These are phyloP conservation scores for Lepidopterella palustris DNA, from an alignment of 495 filamentous ascomycete species.

Conservation along the genomic window DNA sequence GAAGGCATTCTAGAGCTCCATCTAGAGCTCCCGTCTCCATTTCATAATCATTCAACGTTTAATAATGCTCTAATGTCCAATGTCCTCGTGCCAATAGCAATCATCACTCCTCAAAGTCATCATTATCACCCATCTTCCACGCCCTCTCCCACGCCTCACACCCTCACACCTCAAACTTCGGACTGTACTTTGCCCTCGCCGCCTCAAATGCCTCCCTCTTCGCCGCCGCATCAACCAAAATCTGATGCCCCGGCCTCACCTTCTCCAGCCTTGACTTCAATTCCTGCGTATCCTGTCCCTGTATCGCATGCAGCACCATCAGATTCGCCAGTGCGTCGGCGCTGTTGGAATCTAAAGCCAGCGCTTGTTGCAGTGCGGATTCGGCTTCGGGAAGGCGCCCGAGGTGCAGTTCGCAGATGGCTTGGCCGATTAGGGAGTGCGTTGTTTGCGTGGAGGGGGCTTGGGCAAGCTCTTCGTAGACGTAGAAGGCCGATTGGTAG, in stretches of 20 bases:
- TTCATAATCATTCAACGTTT: too few species aligned
- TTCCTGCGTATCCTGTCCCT: conserved; percentile 61
- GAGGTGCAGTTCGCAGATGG: conserved; percentile 85
- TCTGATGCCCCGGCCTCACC: conserved; percentile 28
- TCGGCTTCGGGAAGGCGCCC: conserved; percentile 86
- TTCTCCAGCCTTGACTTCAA: conserved; percentile 34
- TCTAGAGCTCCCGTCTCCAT: too few species aligned
- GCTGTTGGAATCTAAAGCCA: conserved; percentile 64
- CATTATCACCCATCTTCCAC: neutral
- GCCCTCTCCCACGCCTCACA: neutral
- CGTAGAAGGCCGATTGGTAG: conserved; percentile 96
- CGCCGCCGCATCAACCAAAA: conserved; percentile 30
- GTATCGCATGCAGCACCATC: conserved; percentile 68
- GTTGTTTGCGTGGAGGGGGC: conserved; percentile 63
- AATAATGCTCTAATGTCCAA: too few species aligned
- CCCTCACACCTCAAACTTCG: conserved; percentile 36
- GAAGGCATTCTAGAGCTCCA: too few species aligned
- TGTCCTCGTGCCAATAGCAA: too few species aligned
- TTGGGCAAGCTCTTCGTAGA: conserved; percentile 94
- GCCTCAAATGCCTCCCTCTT: conserved; percentile 38
- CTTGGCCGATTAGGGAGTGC: conserved; percentile 70
- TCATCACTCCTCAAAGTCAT: too few species aligned
- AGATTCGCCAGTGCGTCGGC: conserved; percentile 72
- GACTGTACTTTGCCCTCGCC: conserved; percentile 36
- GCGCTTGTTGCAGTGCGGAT: conserved; percentile 70